Evolutionary conservation across 139 green algal genomes (phyloP), one percentile per base, ranked within the genome.

Genomic region (Picochlorum sp.): DNA sequence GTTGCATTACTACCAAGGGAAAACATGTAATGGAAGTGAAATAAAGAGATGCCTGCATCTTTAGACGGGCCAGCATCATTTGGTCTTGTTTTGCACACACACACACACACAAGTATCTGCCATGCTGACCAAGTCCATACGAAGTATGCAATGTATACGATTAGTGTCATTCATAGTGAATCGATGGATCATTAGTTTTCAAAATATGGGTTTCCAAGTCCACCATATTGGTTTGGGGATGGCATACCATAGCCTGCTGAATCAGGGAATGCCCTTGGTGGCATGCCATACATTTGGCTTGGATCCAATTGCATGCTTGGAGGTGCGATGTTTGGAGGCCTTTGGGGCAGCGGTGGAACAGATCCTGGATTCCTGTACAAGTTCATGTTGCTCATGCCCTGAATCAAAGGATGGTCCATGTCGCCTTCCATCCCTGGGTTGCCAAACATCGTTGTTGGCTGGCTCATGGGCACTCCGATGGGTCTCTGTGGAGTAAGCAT

Each of bases 281-380:
- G 47, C 47, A 54, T 54, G 4, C 47, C 47, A 54, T 54, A 54
- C 47, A 54, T 54, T 11, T 41, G 34, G 34, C 34, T 41, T 41
- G 34, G 34, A 41, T 41, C 34, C 34, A 41, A 13, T 41, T 41
- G 34, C 34, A 41, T 41, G 34, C 8, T 41, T 41, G 34, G 34
- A 41, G 34, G 34, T 41, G 34, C 34, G 0, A 41, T 41, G 1
- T 41, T 41, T 11, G 8, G 34, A 41, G 34, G 6, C 7, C 16
- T 24, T 20, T 54, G 47, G 18, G n/a, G 16, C 47, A 21, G 2
- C 16, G 47, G 47, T 9, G n/a, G 9, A 54, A 20, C 47, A 26
- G 16, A 21, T 26, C 11, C 47, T 11, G 47, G 18, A 20, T 13
- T 41, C 8, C 47, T 21, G n/a, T 54, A 54, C n/a, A 54, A 13